Percentiles rank a stretch among this genome's conserved stretches.
These are phyloP conservation scores for Prinsepia uniflora DNA, from an alignment of 306 rosid genomes.

Conservation along the genomic window DNA sequence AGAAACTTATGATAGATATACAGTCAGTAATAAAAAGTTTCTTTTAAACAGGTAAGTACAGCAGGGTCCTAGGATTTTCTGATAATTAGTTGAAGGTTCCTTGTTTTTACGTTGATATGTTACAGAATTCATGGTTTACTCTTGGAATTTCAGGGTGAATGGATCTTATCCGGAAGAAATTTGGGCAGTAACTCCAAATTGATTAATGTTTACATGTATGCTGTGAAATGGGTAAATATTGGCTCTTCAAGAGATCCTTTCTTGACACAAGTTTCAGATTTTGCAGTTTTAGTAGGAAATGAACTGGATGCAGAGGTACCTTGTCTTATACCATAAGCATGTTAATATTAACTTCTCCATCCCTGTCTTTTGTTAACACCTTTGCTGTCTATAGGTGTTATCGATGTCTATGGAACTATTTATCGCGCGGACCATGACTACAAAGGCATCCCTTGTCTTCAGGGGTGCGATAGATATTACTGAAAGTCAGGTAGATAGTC, in stretches of 20 bases:
- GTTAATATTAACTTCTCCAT: slow-evolving; percentile 12
- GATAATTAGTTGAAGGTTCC: not conserved
- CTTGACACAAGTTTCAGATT: slow-evolving; percentile 89
- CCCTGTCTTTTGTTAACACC: slow-evolving; percentile 13
- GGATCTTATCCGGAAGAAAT: slow-evolving; percentile 89
- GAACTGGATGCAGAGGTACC: slow-evolving; percentile 99
- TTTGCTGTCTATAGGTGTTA: slow-evolving; percentile 64
- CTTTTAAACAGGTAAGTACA: not conserved
- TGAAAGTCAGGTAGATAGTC: slow-evolving; percentile 69
- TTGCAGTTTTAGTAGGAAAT: slow-evolving; percentile 86
- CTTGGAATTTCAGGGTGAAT: slow-evolving; percentile 75
- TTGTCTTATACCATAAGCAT: not conserved
- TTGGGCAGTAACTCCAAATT: slow-evolving; percentile 46
- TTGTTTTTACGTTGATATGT: not conserved
- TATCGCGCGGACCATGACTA: slow-evolving; percentile 97
- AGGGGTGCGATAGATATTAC: slow-evolving; percentile 66
- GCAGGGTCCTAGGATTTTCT: not conserved
- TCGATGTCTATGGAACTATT: slow-evolving; percentile 99
- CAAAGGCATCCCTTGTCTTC: slow-evolving; percentile 92
- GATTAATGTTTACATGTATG: slow-evolving; percentile 69
- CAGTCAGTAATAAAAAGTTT: too few relatives aligned
- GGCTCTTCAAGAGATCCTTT: slow-evolving; percentile 90
- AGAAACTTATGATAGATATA: too few relatives aligned
- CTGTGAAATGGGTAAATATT: slow-evolving; percentile 55
- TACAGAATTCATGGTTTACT: slow-evolving; percentile 3